A percentile compares a stretch with the other conserved stretches of the same genome.
Conservation (phyloP, 805 yeast genomes). For the Saturnispora serradocipensis region DNA sequence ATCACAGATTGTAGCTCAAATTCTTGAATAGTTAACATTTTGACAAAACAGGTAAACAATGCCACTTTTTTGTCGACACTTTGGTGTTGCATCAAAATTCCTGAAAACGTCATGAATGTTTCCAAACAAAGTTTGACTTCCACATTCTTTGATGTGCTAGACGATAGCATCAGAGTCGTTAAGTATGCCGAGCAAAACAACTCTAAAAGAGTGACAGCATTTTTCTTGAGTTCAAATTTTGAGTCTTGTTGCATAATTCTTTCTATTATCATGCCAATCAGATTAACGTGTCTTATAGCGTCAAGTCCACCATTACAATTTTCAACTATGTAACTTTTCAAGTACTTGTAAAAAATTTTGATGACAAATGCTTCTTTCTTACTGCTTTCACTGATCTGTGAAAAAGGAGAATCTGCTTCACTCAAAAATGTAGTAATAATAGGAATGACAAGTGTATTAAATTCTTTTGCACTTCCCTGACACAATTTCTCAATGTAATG, state of each 20-base stretch:
- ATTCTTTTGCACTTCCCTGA: conserved; percentile 6
- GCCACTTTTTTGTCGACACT: conserved; percentile 9
- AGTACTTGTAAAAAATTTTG: conserved; percentile 3
- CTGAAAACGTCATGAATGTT: conserved; percentile 17
- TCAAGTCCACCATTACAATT: not conserved
- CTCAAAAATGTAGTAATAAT: conserved; percentile 22
- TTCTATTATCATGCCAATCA: conserved; percentile 2
- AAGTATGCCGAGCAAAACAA: not conserved
- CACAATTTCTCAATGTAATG: conserved; percentile 8
- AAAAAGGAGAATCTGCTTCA: conserved; percentile 17
- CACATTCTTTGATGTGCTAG: not conserved
- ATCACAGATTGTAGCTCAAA: conserved; percentile 14
- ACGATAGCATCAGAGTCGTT: conserved; percentile 1
- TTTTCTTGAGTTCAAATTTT: not conserved
- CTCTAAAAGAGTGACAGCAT: not conserved
- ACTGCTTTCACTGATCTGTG: not conserved
- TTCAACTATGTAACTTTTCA: not conserved
- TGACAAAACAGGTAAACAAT: conserved; percentile 13
- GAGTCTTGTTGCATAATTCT: conserved; percentile 7
- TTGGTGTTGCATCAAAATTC: conserved; percentile 7
- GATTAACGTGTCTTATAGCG: not conserved
- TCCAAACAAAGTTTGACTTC: conserved; percentile 18
- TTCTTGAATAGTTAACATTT: conserved; percentile 8
- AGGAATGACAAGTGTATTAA: conserved; percentile 21
- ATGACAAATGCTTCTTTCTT: conserved; percentile 1